These are phyloP conservation scores for Rhizopogon rudus DNA, from an alignment of 768 basidiomycete species.

Conservation along the genomic window DNA sequence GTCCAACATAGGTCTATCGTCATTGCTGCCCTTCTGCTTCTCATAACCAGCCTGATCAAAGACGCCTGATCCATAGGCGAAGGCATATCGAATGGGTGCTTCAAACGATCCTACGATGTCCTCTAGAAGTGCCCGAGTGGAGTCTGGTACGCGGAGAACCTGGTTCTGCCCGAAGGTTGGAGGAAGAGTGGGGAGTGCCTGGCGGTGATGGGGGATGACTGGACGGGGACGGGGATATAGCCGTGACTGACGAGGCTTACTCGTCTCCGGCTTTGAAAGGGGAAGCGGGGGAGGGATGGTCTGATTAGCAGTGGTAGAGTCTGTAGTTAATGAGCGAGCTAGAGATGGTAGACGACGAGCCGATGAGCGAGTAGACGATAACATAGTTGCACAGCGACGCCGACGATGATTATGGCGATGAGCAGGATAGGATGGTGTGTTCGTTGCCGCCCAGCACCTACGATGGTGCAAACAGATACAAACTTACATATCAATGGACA, in stretches of 20 bases:
- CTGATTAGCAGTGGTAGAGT: conserved; percentile 18
- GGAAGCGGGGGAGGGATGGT: conserved; percentile 24
- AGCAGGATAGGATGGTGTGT: too few species aligned
- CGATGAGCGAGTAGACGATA: conserved; percentile 13
- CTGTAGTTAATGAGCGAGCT: conserved; percentile 21
- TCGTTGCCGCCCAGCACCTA: background rate
- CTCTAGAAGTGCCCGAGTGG: conserved; percentile 76
- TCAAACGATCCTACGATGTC: conserved; percentile 76
- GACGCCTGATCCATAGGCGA: conserved; percentile 96
- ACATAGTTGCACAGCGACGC: conserved; percentile 16
- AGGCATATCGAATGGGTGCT: conserved; percentile 92
- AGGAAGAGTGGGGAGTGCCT: conserved; percentile 51
- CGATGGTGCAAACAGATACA: background rate
- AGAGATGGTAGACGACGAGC: conserved; percentile 12
- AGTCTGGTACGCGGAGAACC: conserved; percentile 71
- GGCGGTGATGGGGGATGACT: conserved; percentile 16
- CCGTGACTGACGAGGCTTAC: conserved; percentile 28
- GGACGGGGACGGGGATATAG: conserved; percentile 42
- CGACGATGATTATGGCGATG: background rate
- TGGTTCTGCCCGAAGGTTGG: conserved; percentile 78
- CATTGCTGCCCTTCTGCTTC: conserved; percentile 22
- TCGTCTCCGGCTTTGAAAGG: conserved; percentile 23
- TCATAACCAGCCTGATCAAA: conserved; percentile 87
- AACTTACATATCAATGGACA: background rate
- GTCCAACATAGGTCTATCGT: conserved; percentile 77